Conservation (phyloP, 1,284 basidiomycete genomes). For the Flammula alnicola region DNA sequence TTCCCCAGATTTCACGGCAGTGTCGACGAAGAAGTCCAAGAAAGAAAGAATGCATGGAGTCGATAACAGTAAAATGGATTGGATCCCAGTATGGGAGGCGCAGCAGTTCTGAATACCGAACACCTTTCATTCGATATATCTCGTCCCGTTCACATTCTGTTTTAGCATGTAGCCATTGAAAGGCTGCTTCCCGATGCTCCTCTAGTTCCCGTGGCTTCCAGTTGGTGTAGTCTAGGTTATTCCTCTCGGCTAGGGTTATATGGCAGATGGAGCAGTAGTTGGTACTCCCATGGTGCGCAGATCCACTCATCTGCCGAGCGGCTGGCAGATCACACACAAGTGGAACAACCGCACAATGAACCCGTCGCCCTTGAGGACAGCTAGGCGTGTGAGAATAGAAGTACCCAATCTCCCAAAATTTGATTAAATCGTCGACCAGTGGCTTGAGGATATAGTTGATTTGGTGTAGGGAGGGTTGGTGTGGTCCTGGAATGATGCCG, state of each 20-base stretch:
- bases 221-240: constrained; percentile 28
- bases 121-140: constrained; percentile 21
- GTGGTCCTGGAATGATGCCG: constrained; percentile 40
- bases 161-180: constrained; percentile 27
- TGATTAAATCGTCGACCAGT: constrained; percentile 51
- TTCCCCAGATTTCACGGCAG: constrained; percentile 28
- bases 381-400: constrained; percentile 23
- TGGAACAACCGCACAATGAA: constrained; percentile 30
- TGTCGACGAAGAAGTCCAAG: constrained; percentile 37
- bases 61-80: constrained; percentile 33
- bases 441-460: constrained; percentile 36
- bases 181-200: constrained; percentile 27
- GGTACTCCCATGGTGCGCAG: constrained; percentile 26
- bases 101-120: constrained; percentile 41
- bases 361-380: constrained; percentile 26
- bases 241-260: constrained; percentile 28
- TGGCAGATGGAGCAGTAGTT: constrained; percentile 41
- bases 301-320: constrained; percentile 37
- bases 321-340: constrained; percentile 44
- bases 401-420: constrained; percentile 35
- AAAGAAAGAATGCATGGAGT: constrained; percentile 46
- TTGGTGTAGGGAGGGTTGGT: constrained; percentile 30
- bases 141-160: constrained; percentile 16
- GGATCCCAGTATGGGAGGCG: constrained; percentile 44
- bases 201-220: constrained; percentile 27